These are phyloP conservation scores for Macadamia tetraphylla DNA, from an alignment of 164 flowering plant species.

Conservation along the genomic window DNA sequence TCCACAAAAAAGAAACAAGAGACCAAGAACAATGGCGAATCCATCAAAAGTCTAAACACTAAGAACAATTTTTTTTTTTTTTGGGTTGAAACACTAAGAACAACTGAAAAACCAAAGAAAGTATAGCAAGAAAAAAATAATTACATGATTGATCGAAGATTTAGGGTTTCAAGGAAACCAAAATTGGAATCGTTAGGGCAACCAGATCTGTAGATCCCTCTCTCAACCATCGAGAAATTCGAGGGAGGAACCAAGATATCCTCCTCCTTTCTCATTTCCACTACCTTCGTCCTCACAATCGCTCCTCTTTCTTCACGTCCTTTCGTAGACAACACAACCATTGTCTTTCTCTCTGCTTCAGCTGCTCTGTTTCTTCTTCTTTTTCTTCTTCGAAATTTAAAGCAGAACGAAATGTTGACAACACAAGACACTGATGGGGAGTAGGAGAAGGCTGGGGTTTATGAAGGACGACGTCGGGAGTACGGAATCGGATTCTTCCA, in stretches of 20 bases:
- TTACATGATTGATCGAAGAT: constrained; percentile 58
- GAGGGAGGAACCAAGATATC: constrained; percentile 34
- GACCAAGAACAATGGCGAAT: background rate
- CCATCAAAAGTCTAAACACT: background rate
- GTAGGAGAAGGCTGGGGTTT: no score
- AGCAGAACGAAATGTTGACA: no score
- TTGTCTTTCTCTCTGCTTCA: no score
- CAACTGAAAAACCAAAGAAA: background rate
- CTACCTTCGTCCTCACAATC: background rate
- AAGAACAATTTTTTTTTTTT: background rate
- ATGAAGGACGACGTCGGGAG: no score
- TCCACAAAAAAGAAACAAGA: background rate
- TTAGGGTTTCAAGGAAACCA: constrained; percentile 42
- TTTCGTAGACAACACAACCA: no score
- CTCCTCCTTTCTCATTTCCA: constrained; percentile 25
- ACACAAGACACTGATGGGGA: no score
- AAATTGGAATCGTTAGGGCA: constrained; percentile 41
- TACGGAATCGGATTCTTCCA: no score
- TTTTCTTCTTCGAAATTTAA: no score
- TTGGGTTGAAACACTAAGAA: background rate
- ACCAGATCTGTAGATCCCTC: constrained; percentile 51
- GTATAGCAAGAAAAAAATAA: background rate
- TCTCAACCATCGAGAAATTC: constrained; percentile 59
- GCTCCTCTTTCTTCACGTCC: no score
- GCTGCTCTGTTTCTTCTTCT: no score